Percentiles rank a stretch among this genome's conserved stretches.
Evolutionary conservation across 2,329 filamentous ascomycete species (phyloP).

Genomic region (Nothopassalora personata): DNA sequence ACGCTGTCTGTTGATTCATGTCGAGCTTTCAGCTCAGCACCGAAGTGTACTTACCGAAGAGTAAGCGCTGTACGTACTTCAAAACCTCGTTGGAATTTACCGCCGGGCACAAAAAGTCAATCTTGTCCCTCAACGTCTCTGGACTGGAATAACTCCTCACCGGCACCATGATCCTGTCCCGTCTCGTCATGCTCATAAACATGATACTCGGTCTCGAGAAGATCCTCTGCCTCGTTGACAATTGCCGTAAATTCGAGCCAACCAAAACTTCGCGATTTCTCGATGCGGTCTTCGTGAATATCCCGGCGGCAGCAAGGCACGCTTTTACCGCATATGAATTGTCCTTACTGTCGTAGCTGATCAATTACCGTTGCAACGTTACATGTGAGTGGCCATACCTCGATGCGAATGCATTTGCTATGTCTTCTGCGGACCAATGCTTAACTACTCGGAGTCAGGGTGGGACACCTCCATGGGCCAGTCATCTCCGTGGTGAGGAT

Average conservation of each 20-base stretch:
- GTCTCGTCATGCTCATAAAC: conserved; percentile 41
- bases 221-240: conserved; percentile 48
- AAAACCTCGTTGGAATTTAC: background rate
- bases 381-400: conserved; percentile 15
- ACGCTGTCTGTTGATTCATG: conserved; percentile 9
- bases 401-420: conserved; percentile 42
- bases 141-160: conserved; percentile 38
- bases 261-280: conserved; percentile 47
- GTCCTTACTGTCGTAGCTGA: conserved; percentile 27
- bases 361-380: background rate
- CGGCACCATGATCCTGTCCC: conserved; percentile 34
- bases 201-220: conserved; percentile 52
- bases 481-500: conserved; percentile 30
- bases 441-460: conserved; percentile 37
- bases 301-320: conserved; percentile 53
- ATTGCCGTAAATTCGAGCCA: conserved; percentile 56
- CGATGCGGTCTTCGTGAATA: conserved; percentile 45
- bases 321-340: conserved; percentile 47
- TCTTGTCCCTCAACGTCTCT: conserved; percentile 26
- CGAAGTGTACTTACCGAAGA: conserved; percentile 30
- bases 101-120: conserved; percentile 38
- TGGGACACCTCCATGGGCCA: conserved; percentile 38
- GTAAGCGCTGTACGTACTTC: background rate
- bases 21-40: conserved; percentile 30
- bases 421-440: conserved; percentile 40